phyloP scores from a whole-genome alignment of 176 grass and related monocot genomes.

The Oryza meridionalis region DNA sequence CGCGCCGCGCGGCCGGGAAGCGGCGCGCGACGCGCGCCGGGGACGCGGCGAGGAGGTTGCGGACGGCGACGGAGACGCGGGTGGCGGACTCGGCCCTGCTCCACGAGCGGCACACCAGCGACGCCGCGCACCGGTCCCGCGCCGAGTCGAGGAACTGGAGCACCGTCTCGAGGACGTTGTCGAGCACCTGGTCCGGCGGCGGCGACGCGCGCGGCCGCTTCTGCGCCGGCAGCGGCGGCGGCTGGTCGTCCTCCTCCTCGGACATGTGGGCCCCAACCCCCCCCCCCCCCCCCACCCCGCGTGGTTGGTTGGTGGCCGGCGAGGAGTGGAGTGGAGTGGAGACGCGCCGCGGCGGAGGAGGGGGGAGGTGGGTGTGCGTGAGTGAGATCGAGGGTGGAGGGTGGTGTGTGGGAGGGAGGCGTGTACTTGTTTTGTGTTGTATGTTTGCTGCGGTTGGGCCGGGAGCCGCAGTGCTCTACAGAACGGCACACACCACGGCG shows the following conservation, averaged over 20 bases:
- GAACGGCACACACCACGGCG: neutral
- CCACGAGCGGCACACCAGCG: slow-evolving; percentile 88
- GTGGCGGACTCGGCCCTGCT: slow-evolving; percentile 79
- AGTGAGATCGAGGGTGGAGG: neutral
- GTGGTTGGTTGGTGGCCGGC: neutral
- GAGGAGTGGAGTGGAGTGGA: neutral
- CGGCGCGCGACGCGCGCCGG: slow-evolving; percentile 63
- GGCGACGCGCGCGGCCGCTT: slow-evolving; percentile 46
- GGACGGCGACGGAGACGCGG: slow-evolving; percentile 59
- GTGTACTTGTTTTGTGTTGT: slow-evolving; percentile 37
- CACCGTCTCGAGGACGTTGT: slow-evolving; percentile 94
- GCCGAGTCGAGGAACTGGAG: slow-evolving; percentile 76
- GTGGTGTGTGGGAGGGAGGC: slow-evolving; percentile 20
- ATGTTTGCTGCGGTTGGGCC: neutral
- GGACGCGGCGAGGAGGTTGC: slow-evolving; percentile 80
- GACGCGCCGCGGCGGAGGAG: no score
- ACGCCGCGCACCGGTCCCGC: slow-evolving; percentile 73
- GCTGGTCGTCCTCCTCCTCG: slow-evolving; percentile 72
- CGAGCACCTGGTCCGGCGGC: slow-evolving; percentile 82
- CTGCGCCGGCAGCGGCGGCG: slow-evolving; percentile 26
- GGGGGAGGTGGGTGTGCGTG: neutral
- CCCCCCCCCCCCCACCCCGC: neutral
- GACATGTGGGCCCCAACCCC: neutral
- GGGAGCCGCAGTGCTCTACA: neutral
- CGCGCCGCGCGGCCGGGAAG: slow-evolving; percentile 58